Evolutionary conservation across 2,329 filamentous ascomycete genomes (phyloP), one percentile per base, ranked within the genome.

Genomic region (Beauveria sp.): DNA sequence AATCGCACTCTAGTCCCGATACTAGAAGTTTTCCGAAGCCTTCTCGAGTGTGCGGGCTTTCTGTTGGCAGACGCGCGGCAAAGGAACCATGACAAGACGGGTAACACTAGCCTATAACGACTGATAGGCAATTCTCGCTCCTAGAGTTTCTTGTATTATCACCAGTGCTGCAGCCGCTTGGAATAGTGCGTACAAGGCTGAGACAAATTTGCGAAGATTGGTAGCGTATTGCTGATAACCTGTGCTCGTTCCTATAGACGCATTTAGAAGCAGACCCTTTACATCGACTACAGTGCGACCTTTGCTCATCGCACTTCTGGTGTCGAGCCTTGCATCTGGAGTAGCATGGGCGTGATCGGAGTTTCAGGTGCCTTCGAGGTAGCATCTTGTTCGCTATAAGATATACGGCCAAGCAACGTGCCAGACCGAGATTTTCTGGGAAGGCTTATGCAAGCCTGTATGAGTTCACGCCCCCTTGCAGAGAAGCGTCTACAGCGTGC

Each of bases 241-340:
- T n/a, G 46, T 16, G 20, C 2, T 50, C 14, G 4, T 6, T 54
- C 24, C 59, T 63, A 38, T 68, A 68, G 5, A 28, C 58, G 18
- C 66, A 68, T 0, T 42, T 9, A 16, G 46, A 42, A 2, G 49
- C 61, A 2, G 65, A 62, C 1, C 54, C 43, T 8, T 49, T 31
- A 6, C 67, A 68, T 55, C 54, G 62, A 10, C 54, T 51, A 28
- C 67, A 68, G 2, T 40, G 62, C 3, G 66, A 66, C 46, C 65
- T 63, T 8, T 61, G 34, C 48, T 67, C 64, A 5, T 66, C 63
- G 49, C 66, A 68, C 42, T 61, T 67, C 26, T 68, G 65, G 1
- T 64, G 64, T 3, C 66, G 62, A 1, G 48, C 38, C 3, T 62
- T 63, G 45, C 66, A 68, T 48, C 65, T 45, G 26, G 62, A 62